Evolutionary conservation across 108 stramenopile species (phyloP), one percentile per base, ranked within the genome.

Genomic region (Cyclotella distinguenda): DNA sequence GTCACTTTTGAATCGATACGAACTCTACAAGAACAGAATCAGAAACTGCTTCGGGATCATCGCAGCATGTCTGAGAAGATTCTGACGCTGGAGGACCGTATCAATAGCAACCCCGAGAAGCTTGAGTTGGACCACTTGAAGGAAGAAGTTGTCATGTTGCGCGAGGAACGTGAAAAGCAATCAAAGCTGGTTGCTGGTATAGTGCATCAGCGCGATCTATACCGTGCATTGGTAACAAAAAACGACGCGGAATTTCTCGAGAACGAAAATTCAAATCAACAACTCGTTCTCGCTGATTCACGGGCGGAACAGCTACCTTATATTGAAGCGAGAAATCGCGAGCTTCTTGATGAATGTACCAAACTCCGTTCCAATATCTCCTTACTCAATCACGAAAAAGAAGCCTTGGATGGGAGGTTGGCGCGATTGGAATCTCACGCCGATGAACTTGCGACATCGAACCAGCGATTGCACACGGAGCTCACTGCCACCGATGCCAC

Each of bases 151-250:
- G 74, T 60, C 2, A 45, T 53, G 4, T 47, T 95, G 26, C 73
- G 79, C 5, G 87, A 86, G 32, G 88, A 95, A 26, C 77, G 88
- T 22, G 72, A 85, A 49, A 80, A 77, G 8, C 91, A 95, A 64
- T 78, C 86, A 35, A 74, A 49, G n/a, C 58, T 90, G 26, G 88
- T 91, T 2, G 77, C 78, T 34, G 82, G 79, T 30, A 91, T 93
- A 44, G 91, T 89, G 9, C 84, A 92, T 60, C 94, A 93, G 50
- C 86, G 94, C 6, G 91, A 95, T 70, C 62, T 93, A 12, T 95
- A 93, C 70, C 81, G 89, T 22, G 86, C 86, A 6, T 50, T 90
- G 33, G 68, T 90, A 32, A 71, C 71, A 13, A 84, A 86, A 47
- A 80, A 89, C 48, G 87, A 89, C 49, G 67, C 70, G 52, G 57